A percentile compares a stretch with the other conserved stretches of the same genome.
Evolutionary conservation across 768 basidiomycete genomes (phyloP).

Genomic region (Lepiota venenata): DNA sequence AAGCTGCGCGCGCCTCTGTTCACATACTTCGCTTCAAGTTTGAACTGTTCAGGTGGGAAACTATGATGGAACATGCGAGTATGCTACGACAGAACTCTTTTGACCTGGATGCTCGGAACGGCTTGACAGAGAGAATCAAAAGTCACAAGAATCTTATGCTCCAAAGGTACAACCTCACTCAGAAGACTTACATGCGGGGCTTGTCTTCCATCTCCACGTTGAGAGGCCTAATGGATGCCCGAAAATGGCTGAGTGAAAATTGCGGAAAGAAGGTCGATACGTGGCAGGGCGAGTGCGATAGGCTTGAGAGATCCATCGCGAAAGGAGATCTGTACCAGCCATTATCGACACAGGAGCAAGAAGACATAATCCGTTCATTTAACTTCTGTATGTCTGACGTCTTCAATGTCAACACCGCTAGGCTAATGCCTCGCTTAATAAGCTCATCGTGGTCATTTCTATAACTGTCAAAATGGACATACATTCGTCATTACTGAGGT

Average conservation of each 20-base stretch:
- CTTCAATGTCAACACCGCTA: neutral
- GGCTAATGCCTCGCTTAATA: neutral
- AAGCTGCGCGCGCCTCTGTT: constrained; percentile 44
- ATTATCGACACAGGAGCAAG: constrained; percentile 5
- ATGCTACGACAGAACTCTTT: constrained; percentile 10
- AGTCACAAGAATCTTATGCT: no score
- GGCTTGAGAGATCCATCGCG: neutral
- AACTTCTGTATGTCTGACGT: neutral
- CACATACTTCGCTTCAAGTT: constrained; percentile 51
- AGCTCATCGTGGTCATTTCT: constrained; percentile 39
- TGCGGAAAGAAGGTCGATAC: neutral
- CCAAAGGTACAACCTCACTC: neutral
- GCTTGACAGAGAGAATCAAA: no score
- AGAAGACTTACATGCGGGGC: constrained; percentile 7
- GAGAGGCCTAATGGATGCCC: neutral
- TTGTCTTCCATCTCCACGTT: neutral
- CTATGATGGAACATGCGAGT: constrained; percentile 26
- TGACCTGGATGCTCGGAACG: neutral
- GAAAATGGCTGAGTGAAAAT: neutral
- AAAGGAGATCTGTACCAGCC: constrained; percentile 3
- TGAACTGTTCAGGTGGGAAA: constrained; percentile 5
- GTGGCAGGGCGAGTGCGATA: constrained; percentile 1
- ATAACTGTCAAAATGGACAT: constrained; percentile 58
- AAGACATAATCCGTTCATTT: constrained; percentile 4
- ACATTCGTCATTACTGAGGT: constrained; percentile 59